Base-by-base conservation (phyloP, 1,284 basidiomycete species). In the Cutaneotrichosporon mucoides region DNA sequence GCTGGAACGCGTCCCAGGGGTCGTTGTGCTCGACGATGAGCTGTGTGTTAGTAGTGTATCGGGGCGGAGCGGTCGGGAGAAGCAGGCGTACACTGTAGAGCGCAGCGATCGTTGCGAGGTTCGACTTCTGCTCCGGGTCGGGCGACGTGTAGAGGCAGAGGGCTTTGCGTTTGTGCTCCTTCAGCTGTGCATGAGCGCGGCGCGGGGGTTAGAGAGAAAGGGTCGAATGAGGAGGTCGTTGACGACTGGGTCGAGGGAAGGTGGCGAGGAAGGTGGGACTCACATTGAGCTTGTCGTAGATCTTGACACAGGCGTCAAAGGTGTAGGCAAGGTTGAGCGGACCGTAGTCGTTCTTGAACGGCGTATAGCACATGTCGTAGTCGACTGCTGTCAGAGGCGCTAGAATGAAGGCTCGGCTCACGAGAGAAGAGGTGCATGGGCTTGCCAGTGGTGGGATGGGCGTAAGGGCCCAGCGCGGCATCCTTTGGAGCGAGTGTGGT, bases 1-100 rank as follows among this genome's bases (percentile, higher is more conserved):
- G 92, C 69, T 90, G 86, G 75, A 96, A 94, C 2, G 92, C 92
- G 76, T 96, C 91, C 85, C 92, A 95, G 33, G 95, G 94, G n/a
- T 88, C 84, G 60, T 88, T 86, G 63, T 91, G 85, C 75, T 90
- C 87, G 6, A 98, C 92, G 65, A 98, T 92, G 85, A 98, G 88
- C 92, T 96, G 72, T 36, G 46, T 10, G 56, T 63, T 24, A 16
- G 42, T 33, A 13, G 24, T 24, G 24, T 24, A 24, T 24, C 24
- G 24, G 24, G 24, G 24, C 24, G 6, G 10, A 34, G 24, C 24
- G 15, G 16, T 48, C 36, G 15, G 44, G 44, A 13, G 36, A 11
- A 53, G 24, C 7, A 44, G 15, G 52, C 71, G 58, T 48, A 74
- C 68, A 57, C 66, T 68, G 77, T 94, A 99, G 44, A 99, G 84